Evolutionary conservation across 1,284 basidiomycete species (phyloP).

Genomic region (Trichosporon sp.): DNA sequence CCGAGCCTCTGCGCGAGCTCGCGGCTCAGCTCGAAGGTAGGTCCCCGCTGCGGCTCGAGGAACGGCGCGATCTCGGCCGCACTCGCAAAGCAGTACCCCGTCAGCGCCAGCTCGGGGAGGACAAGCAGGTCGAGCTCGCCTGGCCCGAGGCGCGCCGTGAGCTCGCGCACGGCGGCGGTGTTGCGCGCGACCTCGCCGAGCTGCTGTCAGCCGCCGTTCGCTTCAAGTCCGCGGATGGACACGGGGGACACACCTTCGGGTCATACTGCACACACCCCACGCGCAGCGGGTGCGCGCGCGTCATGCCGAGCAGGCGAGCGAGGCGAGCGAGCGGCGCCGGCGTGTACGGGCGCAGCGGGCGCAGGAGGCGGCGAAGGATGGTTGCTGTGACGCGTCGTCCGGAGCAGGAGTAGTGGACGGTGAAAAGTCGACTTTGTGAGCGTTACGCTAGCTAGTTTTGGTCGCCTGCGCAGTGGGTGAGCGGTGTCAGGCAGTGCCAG

Average conservation of each 20-base stretch:
- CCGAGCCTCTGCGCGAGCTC: constrained; percentile 59
- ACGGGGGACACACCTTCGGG: constrained; percentile 53
- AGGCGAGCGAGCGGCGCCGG: background rate
- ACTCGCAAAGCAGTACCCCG: constrained; percentile 76
- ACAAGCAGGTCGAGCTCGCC: constrained; percentile 76
- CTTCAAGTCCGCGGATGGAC: background rate
- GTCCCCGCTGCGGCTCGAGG: constrained; percentile 68
- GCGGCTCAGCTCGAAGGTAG: constrained; percentile 66
- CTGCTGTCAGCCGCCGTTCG: constrained; percentile 50
- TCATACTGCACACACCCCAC: constrained; percentile 62
- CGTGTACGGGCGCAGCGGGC: too few relatives aligned
- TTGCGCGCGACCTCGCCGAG: constrained; percentile 69
- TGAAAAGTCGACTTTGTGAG: too few relatives aligned
- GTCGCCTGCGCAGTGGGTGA: too few relatives aligned
- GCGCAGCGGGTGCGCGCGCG: constrained; percentile 42
- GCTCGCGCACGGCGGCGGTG: constrained; percentile 58
- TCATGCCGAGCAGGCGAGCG: background rate
- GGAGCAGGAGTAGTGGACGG: too few relatives aligned
- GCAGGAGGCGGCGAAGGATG: too few relatives aligned
- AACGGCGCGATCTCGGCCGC: constrained; percentile 64
- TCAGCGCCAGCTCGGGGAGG: constrained; percentile 62
- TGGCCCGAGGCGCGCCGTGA: constrained; percentile 64
- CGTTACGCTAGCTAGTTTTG: too few relatives aligned
- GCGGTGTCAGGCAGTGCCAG: too few relatives aligned
- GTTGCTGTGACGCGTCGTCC: too few relatives aligned